Base-by-base conservation (phyloP, 208 protist species). In the Leishmania martiniquensis region DNA sequence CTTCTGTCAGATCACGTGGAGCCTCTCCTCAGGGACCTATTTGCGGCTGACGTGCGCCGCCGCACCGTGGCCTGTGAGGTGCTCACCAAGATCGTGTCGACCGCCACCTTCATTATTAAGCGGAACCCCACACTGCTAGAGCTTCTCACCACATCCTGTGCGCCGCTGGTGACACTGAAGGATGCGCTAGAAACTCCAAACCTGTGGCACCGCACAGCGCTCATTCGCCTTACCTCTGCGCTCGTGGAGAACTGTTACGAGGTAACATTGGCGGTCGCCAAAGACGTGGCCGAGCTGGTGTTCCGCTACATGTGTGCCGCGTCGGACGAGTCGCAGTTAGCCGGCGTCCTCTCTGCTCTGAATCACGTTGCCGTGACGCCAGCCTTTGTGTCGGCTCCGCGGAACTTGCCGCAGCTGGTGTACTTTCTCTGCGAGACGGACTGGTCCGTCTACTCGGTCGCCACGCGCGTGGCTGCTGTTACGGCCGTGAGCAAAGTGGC, bases 241-340 rank as follows among this genome's bases (percentile, higher is more conserved):
- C 89, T 97, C 65, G 84, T 93, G 4, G 85, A 93, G 44, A 88
- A 88, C 84, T 95, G 87, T 81, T 91, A 91, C 78, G 91, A 97
- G 45, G 78, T 95, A 45, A 85, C 88, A 7, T 32, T 85, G 15
- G 80, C 77, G n/a, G 77, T 93, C 73, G 85, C 84, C 13, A 55
- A 70, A 25, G 72, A 89, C 32, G 85, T 95, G 45, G 85, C 80
- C 42, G 75, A 85, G 22, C 77, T 86, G 20, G 69, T 95, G 37
- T 79, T 81, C 34, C 72, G 79, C 39, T 90, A 93, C 82, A 89
- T 94, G 49, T 54, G 75, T 4, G 79, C 71, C 17, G 83, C 85
- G 1, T 68, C 49, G 52, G 91, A 92, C 47, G 85, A 94, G 71
- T 73, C 74, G 32, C 82, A 85, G 77, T 73, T 93, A n/a, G 65